These are phyloP conservation scores for Plantago major DNA, from an alignment of 257 asterid species.

Conservation along the genomic window DNA sequence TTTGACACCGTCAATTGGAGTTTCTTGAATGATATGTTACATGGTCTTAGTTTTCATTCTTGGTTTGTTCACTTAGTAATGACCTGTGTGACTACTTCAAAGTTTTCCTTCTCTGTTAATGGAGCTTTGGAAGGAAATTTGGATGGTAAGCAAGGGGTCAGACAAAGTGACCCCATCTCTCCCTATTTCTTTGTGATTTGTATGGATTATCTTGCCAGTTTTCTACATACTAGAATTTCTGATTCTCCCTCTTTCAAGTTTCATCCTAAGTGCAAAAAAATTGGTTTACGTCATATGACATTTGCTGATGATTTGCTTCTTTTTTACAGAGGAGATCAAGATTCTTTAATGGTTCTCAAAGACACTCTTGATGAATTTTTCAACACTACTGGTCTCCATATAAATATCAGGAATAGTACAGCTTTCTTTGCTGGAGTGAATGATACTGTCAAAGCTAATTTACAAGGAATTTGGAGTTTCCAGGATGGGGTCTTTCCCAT, in stretches of 20 bases:
- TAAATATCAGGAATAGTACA: no score
- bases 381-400: no score
- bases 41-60: not conserved
- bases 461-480: no score
- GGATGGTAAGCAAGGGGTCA: not conserved
- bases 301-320: not conserved
- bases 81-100: not conserved
- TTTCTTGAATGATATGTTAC: not conserved
- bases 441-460: no score
- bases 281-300: not conserved
- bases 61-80: not conserved
- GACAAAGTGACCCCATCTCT: not conserved
- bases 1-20: no score
- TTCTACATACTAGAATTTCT: no score
- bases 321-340: not conserved
- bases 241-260: not conserved
- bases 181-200: not conserved
- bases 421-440: no score
- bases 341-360: no score
- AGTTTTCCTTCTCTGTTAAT: not conserved
- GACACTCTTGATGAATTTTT: no score
- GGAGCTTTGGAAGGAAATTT: not conserved
- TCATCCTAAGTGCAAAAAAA: not conserved
- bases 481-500: no score
- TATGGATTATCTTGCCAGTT: not conserved